Evolutionary conservation across 73 alveolate genomes (phyloP).

Genomic region (Tetrahymena elliotti): DNA sequence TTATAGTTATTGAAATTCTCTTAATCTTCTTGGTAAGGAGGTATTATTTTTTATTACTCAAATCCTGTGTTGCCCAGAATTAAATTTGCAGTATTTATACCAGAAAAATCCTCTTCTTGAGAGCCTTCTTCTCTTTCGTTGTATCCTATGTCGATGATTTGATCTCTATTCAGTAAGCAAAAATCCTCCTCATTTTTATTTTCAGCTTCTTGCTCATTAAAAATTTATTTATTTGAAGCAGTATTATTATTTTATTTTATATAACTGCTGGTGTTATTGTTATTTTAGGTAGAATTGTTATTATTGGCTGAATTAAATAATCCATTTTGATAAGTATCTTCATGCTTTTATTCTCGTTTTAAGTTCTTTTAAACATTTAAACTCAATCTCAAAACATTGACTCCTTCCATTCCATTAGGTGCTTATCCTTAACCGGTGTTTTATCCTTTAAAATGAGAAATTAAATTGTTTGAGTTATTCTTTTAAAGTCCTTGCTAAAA

Average conservation of each 20-base stretch:
- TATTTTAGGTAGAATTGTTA: not conserved
- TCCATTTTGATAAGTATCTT: not conserved
- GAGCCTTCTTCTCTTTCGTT: slow-evolving; percentile 52
- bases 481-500: not conserved
- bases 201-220: not conserved
- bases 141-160: slow-evolving; percentile 60
- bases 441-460: slow-evolving; percentile 3
- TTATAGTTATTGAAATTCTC: not conserved
- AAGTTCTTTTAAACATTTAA: slow-evolving; percentile 66
- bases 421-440: not conserved
- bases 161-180: slow-evolving; percentile 40
- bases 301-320: not conserved
- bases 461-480: not conserved
- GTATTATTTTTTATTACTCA: slow-evolving; percentile 49
- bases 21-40: not conserved
- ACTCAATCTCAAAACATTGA: slow-evolving; percentile 60
- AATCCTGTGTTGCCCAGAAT: slow-evolving; percentile 91
- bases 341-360: slow-evolving; percentile 36
- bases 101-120: not conserved
- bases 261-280: not conserved
- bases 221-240: not conserved
- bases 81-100: slow-evolving; percentile 78
- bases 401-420: not conserved
- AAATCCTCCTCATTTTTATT: slow-evolving; percentile 50
- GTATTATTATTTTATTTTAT: not conserved